Evolutionary conservation across 2,329 filamentous ascomycete species (phyloP).

Genomic region (Juglanconis sp.): DNA sequence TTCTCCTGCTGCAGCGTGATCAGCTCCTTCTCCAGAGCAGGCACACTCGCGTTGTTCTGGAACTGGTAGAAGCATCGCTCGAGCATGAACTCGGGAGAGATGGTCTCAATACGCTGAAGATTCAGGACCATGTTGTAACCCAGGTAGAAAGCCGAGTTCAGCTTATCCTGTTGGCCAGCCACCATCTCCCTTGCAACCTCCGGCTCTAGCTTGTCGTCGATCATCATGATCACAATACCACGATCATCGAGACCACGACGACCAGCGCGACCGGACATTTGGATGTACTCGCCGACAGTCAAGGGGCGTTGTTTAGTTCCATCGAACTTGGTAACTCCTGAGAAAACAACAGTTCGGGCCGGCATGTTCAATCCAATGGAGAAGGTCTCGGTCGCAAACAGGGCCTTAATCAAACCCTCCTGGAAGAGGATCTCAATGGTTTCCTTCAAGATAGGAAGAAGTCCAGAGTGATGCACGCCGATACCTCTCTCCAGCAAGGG

Average conservation of each 20-base stretch:
- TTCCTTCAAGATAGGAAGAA: conserved; percentile 94
- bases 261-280: conserved; percentile 97
- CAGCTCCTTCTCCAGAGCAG: conserved; percentile 77
- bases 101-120: conserved; percentile 94
- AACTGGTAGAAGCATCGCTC: conserved; percentile 98
- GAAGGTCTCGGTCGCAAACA: conserved; percentile 98
- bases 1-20: conserved; percentile 73
- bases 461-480: conserved; percentile 93
- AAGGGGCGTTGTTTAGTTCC: conserved; percentile 77
- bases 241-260: conserved; percentile 95
- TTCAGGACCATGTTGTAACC: conserved; percentile 99
- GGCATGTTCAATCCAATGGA: conserved; percentile 99
- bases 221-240: conserved; percentile 99
- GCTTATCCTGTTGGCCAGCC: conserved; percentile 90
- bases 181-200: conserved; percentile 93
- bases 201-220: conserved; percentile 93
- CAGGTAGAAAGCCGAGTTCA: conserved; percentile 96
- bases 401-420: conserved; percentile 93
- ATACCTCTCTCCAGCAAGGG: conserved; percentile 88
- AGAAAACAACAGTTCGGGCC: conserved; percentile 98
- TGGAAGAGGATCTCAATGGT: conserved; percentile 99
- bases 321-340: conserved; percentile 92
- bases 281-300: conserved; percentile 93
- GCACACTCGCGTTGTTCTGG: conserved; percentile 88
- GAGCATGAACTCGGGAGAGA: conserved; percentile 98